phyloP scores from a whole-genome alignment of 805 yeast species.

The Ogataea haglerorum region DNA sequence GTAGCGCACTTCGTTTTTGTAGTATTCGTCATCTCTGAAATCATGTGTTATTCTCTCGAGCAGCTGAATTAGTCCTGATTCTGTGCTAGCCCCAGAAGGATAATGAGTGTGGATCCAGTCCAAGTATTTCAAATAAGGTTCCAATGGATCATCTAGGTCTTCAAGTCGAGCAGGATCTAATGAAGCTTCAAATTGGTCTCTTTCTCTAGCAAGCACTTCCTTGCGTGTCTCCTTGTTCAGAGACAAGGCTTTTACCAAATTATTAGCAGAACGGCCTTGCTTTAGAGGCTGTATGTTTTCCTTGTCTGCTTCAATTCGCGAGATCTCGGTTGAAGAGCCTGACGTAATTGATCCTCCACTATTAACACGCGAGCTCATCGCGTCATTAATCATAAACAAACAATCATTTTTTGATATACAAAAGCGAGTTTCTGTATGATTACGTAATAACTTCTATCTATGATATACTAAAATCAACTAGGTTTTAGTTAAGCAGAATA shows the following conservation, averaged over 20 bases:
- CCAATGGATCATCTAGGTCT: constrained; percentile 80
- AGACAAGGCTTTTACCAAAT: constrained; percentile 45
- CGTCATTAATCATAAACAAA: constrained; percentile 8
- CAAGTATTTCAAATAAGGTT: constrained; percentile 68
- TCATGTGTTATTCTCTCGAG: constrained; percentile 70
- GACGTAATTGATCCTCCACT: constrained; percentile 11
- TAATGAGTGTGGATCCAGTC: constrained; percentile 63
- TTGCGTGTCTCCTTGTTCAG: constrained; percentile 20
- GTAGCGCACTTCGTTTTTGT: constrained; percentile 81
- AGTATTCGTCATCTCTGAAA: constrained; percentile 61
- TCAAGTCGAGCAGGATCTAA: constrained; percentile 42
- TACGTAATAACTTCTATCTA: too few relatives aligned
- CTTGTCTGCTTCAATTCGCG: constrained; percentile 56
- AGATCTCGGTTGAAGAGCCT: constrained; percentile 23
- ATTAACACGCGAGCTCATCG: constrained; percentile 9
- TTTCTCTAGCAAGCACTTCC: constrained; percentile 27
- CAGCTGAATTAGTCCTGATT: constrained; percentile 61
- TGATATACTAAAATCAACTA: too few relatives aligned
- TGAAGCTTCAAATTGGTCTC: constrained; percentile 47
- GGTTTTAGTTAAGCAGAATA: too few relatives aligned
- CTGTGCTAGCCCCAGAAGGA: constrained; percentile 58
- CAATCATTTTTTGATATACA: not conserved
- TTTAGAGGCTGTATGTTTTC: constrained; percentile 69
- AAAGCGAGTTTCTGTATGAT: not conserved
- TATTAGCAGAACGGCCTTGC: constrained; percentile 66